A percentile compares a stretch with the other conserved stretches of the same genome.
phyloP scores from a whole-genome alignment of 2,329 filamentous ascomycete species.

The Penicillium sp. region DNA sequence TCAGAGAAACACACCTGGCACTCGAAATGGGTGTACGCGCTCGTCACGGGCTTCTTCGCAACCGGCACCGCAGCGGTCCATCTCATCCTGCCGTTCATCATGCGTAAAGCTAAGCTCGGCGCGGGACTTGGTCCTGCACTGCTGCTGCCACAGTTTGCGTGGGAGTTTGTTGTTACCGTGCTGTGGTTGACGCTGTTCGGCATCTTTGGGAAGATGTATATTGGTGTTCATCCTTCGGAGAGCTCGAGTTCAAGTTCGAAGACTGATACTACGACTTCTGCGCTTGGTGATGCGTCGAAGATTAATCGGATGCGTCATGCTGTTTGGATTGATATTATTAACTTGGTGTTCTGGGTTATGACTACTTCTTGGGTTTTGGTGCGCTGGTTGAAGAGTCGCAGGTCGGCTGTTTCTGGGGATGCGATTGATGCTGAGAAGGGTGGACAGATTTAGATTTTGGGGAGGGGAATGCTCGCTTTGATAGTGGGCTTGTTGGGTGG shows the following conservation, averaged over 20 bases:
- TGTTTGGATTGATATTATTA: constrained; percentile 77
- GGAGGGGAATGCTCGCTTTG: not conserved
- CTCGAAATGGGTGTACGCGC: constrained; percentile 77
- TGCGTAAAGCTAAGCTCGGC: constrained; percentile 26
- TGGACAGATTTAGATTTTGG: constrained; percentile 1
- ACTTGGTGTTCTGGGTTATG: constrained; percentile 73
- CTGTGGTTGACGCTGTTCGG: constrained; percentile 82
- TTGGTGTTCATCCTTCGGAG: constrained; percentile 58
- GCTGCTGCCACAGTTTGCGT: constrained; percentile 56
- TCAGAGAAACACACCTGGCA: constrained; percentile 55
- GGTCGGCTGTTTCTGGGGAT: constrained; percentile 9
- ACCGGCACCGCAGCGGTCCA: constrained; percentile 66
- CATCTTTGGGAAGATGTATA: constrained; percentile 78
- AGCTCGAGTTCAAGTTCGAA: not conserved
- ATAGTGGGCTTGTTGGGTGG: not conserved
- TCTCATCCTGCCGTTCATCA: constrained; percentile 58
- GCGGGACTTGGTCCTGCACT: constrained; percentile 28
- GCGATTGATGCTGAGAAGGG: constrained; percentile 23
- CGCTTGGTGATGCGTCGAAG: constrained; percentile 18
- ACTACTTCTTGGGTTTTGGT: constrained; percentile 49
- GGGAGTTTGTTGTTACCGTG: constrained; percentile 71
- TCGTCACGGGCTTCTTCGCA: constrained; percentile 65
- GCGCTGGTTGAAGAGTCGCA: constrained; percentile 35
- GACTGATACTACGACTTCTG: not conserved
- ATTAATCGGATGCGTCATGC: constrained; percentile 80